Evolutionary conservation across 2,329 filamentous ascomycete genomes (phyloP).

Genomic region (Harringtonia aguacate): DNA sequence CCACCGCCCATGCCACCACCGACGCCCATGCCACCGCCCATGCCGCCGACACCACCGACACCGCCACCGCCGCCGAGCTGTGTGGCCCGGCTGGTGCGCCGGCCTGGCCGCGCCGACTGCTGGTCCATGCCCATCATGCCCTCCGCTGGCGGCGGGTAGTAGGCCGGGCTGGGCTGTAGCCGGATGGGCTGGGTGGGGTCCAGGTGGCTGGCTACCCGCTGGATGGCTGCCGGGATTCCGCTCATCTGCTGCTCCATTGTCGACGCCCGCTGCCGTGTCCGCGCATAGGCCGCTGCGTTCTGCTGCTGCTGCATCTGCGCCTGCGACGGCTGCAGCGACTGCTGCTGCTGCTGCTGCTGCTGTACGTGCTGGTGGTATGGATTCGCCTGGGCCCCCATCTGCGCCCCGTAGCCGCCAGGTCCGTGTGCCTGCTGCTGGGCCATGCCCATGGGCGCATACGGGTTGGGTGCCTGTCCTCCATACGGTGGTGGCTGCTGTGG

Average conservation of each 20-base stretch:
- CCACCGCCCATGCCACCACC: conserved; percentile 1
- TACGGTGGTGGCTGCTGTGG: conserved; percentile 55
- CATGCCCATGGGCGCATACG: conserved; percentile 66
- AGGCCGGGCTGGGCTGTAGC: conserved; percentile 88
- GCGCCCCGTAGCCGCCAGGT: conserved; percentile 51
- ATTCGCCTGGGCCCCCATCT: conserved; percentile 22
- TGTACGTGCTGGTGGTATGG: conserved; percentile 50
- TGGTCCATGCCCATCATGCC: conserved; percentile 58
- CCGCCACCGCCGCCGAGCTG: conserved; percentile 37
- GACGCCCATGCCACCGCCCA: not conserved
- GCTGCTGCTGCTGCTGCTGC: conserved; percentile 63
- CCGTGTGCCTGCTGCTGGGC: conserved; percentile 45
- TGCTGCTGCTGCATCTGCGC: conserved; percentile 51
- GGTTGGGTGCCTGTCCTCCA: conserved; percentile 52
- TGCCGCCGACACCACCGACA: conserved; percentile 1
- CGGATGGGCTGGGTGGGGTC: conserved; percentile 92
- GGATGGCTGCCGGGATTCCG: conserved; percentile 84
- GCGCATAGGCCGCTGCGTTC: conserved; percentile 55
- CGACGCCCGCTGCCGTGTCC: conserved; percentile 75
- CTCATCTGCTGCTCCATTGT: conserved; percentile 95
- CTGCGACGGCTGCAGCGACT: conserved; percentile 50
- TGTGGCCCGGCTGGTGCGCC: conserved; percentile 65
- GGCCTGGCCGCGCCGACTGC: conserved; percentile 45
- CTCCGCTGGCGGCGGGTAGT: conserved; percentile 88
- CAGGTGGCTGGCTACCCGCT: conserved; percentile 89